These are phyloP conservation scores for Ustilaginoidea virens DNA, from an alignment of 2,329 filamentous ascomycete genomes.

Conservation along the genomic window DNA sequence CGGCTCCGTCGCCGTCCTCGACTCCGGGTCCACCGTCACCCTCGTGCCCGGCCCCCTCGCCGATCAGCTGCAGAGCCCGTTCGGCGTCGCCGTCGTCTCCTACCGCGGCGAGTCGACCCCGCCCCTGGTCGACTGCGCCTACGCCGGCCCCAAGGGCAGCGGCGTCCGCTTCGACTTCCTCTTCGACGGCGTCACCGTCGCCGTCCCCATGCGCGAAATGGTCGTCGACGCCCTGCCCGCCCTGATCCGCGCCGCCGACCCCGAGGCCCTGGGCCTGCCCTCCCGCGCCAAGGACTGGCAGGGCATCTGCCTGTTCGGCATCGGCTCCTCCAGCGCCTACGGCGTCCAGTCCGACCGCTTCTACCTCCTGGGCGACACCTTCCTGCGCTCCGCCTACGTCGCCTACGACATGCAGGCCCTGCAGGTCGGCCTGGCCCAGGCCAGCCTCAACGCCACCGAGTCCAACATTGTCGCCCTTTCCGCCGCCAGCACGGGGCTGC, in stretches of 20 bases:
- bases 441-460: conserved; percentile 30
- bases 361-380: conserved; percentile 41
- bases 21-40: conserved; percentile 57
- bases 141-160: conserved; percentile 25
- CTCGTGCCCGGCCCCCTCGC: conserved; percentile 50
- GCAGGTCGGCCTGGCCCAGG: conserved; percentile 35
- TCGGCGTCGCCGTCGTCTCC: conserved; percentile 30
- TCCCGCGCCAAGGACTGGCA: conserved; percentile 17
- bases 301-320: conserved; percentile 37
- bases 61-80: conserved; percentile 30
- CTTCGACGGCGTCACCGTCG: conserved; percentile 31
- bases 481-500: conserved; percentile 20
- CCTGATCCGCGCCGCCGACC: conserved; percentile 12
- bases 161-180: conserved; percentile 32
- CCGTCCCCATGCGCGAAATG: conserved; percentile 36
- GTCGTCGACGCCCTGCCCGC: conserved; percentile 21
- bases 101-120: conserved; percentile 20
- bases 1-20: conserved; percentile 46
- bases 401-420: conserved; percentile 37
- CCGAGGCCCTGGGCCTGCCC: conserved; percentile 19
- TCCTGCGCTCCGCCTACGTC: conserved; percentile 40
- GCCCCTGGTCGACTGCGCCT: conserved; percentile 35
- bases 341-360: conserved; percentile 14
- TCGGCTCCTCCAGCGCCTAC: conserved; percentile 24
- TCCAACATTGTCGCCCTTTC: conserved; percentile 30